Conservation (phyloP, 345 rosid species). For the Gossypium sturtianum region DNA sequence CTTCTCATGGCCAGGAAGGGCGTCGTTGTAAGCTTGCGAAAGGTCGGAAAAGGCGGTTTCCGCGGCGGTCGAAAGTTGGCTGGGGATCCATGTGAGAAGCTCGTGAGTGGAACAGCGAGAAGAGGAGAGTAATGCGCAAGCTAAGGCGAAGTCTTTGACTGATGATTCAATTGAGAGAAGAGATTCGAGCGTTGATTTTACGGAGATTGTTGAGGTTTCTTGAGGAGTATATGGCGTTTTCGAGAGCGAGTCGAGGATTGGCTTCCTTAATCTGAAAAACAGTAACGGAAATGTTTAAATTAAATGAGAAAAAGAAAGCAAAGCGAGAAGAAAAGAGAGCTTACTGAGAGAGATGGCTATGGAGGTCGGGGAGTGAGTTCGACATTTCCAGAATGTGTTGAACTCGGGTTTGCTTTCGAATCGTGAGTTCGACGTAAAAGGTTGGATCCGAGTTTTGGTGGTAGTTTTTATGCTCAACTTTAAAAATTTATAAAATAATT, state of each 20-base stretch:
- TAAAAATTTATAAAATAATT: too few species aligned
- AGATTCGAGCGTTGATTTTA: conserved; percentile 45
- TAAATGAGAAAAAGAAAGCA: not conserved
- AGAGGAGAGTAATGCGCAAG: conserved; percentile 59
- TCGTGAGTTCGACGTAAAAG: not conserved
- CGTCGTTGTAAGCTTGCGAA: conserved; percentile 30
- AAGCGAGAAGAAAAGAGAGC: conserved; percentile 9
- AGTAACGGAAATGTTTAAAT: not conserved
- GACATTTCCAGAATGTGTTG: conserved; percentile 24
- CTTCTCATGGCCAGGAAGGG: conserved; percentile 22
- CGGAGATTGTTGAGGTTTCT: conserved; percentile 35
- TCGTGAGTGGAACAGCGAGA: conserved; percentile 50
- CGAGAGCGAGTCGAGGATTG: conserved; percentile 37
- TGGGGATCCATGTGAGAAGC: conserved; percentile 68
- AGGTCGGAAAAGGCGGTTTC: conserved; percentile 35
- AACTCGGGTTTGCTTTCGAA: not conserved
- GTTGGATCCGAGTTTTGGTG: too few species aligned
- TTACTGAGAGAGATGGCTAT: conserved; percentile 45
- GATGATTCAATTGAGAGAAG: conserved; percentile 36
- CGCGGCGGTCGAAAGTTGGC: conserved; percentile 24
- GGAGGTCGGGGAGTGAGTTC: conserved; percentile 30
- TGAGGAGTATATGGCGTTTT: conserved; percentile 36
- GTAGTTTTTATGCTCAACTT: too few species aligned
- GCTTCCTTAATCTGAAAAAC: conserved; percentile 36
- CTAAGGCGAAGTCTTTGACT: conserved; percentile 50